A percentile compares a stretch with the other conserved stretches of the same genome.
Evolutionary conservation across 345 rosid genomes (phyloP).

Genomic region (Euclidium syriacum): DNA sequence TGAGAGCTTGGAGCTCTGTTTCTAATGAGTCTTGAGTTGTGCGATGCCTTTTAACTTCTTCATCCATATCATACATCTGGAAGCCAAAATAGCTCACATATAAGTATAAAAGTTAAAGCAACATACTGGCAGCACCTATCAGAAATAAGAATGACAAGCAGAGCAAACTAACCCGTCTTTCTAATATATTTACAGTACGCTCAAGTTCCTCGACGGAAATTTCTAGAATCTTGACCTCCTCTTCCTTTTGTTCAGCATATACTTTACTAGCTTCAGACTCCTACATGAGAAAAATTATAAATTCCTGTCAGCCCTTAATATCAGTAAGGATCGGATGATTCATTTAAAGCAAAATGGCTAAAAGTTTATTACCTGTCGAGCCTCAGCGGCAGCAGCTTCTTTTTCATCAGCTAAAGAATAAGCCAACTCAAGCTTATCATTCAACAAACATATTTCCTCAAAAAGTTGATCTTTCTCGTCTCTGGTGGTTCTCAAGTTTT

Average conservation of each 20-base stretch:
- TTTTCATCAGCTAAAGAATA: slow-evolving; percentile 77
- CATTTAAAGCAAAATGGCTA: background rate
- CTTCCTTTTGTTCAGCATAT: slow-evolving; percentile 83
- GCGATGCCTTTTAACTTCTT: slow-evolving; percentile 70
- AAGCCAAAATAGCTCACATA: slow-evolving; percentile 21
- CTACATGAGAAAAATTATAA: slow-evolving; percentile 31
- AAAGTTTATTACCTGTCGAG: slow-evolving; percentile 54
- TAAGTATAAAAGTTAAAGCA: background rate
- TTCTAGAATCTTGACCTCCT: slow-evolving; percentile 85
- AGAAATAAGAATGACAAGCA: slow-evolving; percentile 9
- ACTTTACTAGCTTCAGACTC: slow-evolving; percentile 71
- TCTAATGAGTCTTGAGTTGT: slow-evolving; percentile 64
- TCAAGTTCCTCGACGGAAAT: slow-evolving; percentile 87
- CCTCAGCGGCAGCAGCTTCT: slow-evolving; percentile 77
- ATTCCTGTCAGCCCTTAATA: slow-evolving; percentile 1
- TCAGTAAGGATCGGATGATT: background rate
- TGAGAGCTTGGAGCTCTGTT: slow-evolving; percentile 63
- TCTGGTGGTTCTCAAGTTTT: slow-evolving; percentile 40
- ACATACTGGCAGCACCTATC: background rate
- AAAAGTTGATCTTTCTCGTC: slow-evolving; percentile 56
- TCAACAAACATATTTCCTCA: slow-evolving; percentile 55
- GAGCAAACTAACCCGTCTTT: slow-evolving; percentile 61
- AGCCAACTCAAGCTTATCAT: slow-evolving; percentile 61
- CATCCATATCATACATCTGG: slow-evolving; percentile 83
- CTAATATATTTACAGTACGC: slow-evolving; percentile 71